Evolutionary conservation across 1,284 basidiomycete species (phyloP).

Genomic region (Irpex sp.): DNA sequence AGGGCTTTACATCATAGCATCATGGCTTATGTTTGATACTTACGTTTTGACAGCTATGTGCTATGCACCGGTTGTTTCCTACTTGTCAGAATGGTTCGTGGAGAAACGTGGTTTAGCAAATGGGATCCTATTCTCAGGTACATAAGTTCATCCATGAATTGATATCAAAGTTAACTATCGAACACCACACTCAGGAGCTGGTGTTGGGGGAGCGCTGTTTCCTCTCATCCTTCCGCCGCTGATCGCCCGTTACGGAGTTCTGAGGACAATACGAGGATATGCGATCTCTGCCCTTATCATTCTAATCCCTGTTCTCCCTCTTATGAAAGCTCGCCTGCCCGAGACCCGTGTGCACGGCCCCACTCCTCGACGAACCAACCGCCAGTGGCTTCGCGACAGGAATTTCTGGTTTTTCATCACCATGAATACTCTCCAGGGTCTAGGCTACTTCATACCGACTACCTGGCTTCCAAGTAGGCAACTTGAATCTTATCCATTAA

Average conservation of each 20-base stretch:
- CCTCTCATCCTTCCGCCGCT: conserved; percentile 31
- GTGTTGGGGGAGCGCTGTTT: conserved; percentile 33
- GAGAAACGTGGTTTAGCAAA: conserved; percentile 28
- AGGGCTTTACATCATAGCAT: neutral
- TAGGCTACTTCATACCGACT: conserved; percentile 32
- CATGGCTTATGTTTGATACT: neutral
- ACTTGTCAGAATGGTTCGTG: conserved; percentile 32
- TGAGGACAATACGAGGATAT: conserved; percentile 27
- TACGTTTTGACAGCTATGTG: conserved; percentile 4
- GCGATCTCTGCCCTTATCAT: conserved; percentile 22
- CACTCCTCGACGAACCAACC: conserved; percentile 16
- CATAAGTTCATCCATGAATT: neutral
- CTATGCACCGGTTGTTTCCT: conserved; percentile 26
- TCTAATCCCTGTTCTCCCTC: conserved; percentile 26
- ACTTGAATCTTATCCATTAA: neutral
- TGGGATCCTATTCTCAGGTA: conserved; percentile 29
- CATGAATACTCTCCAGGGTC: conserved; percentile 33
- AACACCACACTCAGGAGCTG: conserved; percentile 23
- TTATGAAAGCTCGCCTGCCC: conserved; percentile 33
- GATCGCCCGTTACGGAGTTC: conserved; percentile 24
- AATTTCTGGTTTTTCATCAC: conserved; percentile 28
- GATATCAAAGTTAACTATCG: neutral
- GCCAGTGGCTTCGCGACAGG: conserved; percentile 22
- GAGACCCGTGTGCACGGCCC: conserved; percentile 18
- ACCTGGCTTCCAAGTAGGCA: conserved; percentile 33